Percentiles rank a stretch among this genome's conserved stretches.
Evolutionary conservation across 2,329 filamentous ascomycete genomes (phyloP).

Genomic region (Aspergillus aculeatinus): DNA sequence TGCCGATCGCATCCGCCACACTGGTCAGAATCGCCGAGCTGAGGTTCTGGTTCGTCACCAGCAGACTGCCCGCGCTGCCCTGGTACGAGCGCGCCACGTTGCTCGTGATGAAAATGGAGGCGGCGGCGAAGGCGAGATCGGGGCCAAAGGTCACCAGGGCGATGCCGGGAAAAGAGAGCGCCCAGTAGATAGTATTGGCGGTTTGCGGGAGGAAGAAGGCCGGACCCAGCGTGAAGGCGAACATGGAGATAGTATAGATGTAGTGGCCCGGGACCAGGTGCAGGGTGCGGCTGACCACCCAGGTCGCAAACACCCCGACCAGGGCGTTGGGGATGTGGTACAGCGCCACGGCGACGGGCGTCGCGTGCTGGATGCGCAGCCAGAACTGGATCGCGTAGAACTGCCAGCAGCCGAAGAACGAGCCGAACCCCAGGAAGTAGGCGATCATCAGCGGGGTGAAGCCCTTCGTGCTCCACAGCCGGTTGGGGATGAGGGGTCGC

Average conservation of each 20-base stretch:
- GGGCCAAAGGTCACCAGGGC: constrained; percentile 49
- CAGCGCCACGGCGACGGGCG: constrained; percentile 43
- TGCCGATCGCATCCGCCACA: constrained; percentile 40
- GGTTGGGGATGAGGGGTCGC: constrained; percentile 48
- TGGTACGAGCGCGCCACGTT: constrained; percentile 50
- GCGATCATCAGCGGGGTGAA: constrained; percentile 46
- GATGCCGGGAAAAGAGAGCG: constrained; percentile 47
- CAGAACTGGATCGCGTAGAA: constrained; percentile 45
- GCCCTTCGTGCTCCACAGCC: constrained; percentile 45
- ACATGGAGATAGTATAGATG: constrained; percentile 48
- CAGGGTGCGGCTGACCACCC: constrained; percentile 48
- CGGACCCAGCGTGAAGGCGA: constrained; percentile 40
- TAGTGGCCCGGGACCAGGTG: constrained; percentile 49
- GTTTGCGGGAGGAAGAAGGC: constrained; percentile 45
- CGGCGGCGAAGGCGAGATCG: constrained; percentile 49
- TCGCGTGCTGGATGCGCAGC: constrained; percentile 40
- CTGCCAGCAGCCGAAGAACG: constrained; percentile 46
- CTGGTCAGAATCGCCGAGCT: constrained; percentile 44
- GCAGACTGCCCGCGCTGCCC: constrained; percentile 46
- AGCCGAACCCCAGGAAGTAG: constrained; percentile 47
- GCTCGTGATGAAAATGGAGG: constrained; percentile 51
- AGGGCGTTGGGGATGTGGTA: constrained; percentile 49
- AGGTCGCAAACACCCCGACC: constrained; percentile 47
- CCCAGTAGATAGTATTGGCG: constrained; percentile 45
- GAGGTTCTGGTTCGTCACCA: constrained; percentile 51